phyloP scores from a whole-genome alignment of 192 early-diverging fungal genomes.

The Coemansia sp. region DNA sequence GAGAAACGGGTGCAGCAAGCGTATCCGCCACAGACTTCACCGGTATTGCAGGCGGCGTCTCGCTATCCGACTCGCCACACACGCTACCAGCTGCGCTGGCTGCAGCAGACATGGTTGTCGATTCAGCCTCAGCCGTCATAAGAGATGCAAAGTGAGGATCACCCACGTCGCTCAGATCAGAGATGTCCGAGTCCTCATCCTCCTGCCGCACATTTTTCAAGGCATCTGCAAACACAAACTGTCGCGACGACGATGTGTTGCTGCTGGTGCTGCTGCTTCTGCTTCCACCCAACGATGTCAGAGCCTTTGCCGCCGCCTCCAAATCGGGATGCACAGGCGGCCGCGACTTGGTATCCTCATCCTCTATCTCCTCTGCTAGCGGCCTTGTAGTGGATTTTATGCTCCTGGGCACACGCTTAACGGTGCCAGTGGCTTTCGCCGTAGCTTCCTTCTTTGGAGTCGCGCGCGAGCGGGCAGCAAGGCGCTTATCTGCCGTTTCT shows the following conservation, averaged over 20 bases:
- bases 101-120: conserved; percentile 29
- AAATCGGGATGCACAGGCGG: conserved; percentile 34
- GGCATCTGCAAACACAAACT: conserved; percentile 17
- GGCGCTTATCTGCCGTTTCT: too few species aligned
- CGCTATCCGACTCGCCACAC: conserved; percentile 6
- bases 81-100: conserved; percentile 33
- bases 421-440: too few species aligned
- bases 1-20: too few species aligned
- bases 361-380: neutral
- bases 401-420: too few species aligned
- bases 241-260: conserved; percentile 1
- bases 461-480: too few species aligned
- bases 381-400: neutral
- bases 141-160: conserved; percentile 47
- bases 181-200: conserved; percentile 30
- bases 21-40: too few species aligned
- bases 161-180: conserved; percentile 48
- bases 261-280: neutral
- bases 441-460: too few species aligned
- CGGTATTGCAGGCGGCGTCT: neutral
- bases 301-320: conserved; percentile 13
- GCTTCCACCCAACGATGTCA: conserved; percentile 21
- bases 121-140: conserved; percentile 38
- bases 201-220: neutral
- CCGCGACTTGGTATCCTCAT: conserved; percentile 1